A percentile compares a stretch with the other conserved stretches of the same genome.
Conservation (phyloP, 192 early-diverging fungal species). For the Chytriomyces sp. region DNA sequence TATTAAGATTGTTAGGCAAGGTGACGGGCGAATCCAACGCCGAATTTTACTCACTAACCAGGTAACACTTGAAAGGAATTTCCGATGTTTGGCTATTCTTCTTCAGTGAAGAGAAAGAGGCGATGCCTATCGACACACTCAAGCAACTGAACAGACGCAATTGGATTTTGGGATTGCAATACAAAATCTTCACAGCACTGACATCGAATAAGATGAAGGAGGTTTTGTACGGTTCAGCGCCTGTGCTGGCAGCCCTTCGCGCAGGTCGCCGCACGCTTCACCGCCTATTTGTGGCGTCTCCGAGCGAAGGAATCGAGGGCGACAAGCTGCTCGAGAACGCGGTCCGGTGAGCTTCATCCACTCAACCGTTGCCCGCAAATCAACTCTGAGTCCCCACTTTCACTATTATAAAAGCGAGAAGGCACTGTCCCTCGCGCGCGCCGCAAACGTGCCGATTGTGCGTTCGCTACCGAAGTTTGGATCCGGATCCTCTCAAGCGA, state of each 20-base stretch:
- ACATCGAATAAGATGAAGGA: slow-evolving; percentile 12
- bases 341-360: slow-evolving; percentile 8
- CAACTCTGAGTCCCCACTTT: neutral
- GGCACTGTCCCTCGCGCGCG: neutral
- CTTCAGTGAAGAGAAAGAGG: too few relatives aligned
- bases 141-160: too few relatives aligned
- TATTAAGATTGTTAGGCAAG: too few relatives aligned
- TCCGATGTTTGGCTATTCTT: too few relatives aligned
- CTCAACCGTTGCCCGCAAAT: neutral
- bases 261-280: slow-evolving; percentile 13
- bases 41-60: too few relatives aligned
- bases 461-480: neutral
- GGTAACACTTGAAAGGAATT: too few relatives aligned
- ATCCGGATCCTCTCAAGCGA: neutral
- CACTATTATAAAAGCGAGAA: neutral
- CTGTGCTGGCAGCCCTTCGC: slow-evolving; percentile 35
- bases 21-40: too few relatives aligned
- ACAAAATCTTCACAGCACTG: too few relatives aligned
- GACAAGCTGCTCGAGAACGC: slow-evolving; percentile 6
- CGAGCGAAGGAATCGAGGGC: too few relatives aligned
- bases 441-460: neutral
- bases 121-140: too few relatives aligned
- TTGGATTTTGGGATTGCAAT: too few relatives aligned
- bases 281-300: too few relatives aligned
- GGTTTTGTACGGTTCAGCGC: slow-evolving; percentile 35